Evolutionary conservation across 495 filamentous ascomycete genomes (phyloP), one percentile per base, ranked within the genome.

Genomic region (Geopyxis carbonaria): DNA sequence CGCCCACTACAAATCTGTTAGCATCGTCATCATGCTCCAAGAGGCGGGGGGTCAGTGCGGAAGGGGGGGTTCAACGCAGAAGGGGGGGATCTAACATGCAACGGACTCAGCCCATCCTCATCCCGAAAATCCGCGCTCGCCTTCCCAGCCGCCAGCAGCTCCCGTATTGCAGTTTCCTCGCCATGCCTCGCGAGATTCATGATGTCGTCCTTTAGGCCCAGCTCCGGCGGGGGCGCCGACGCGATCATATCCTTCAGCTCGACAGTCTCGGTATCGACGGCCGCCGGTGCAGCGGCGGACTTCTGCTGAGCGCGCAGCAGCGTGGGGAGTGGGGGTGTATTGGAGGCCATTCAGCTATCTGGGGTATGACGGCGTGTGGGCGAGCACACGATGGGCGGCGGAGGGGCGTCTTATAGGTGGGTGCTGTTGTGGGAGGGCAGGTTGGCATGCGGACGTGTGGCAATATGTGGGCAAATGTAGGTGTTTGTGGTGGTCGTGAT

Each of bases 171-270:
- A 4, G 63, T 63, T 53, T 93, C 70, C 52, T 97, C 87, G 21
- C 89, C 89, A 43, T 89, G 56, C 35, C 87, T 70, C 24, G 89
- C 82, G 51, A 94, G 68, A 61, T 94, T 87, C 84, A 97, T 93
- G 37, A 97, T 76, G 64, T 95, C 89, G 40, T 83, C 71, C 39
- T 80, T 80, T 1, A 78, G 48, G 22, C 48, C 52, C 25, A 53
- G 31, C 28, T 45, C 46, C 2, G 52, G 47, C 24, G 50, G 51
- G 25, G 22, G 61, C 36, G 22, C 57, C 14, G 64, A 56, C 18
- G 59, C 48, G 15, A 68, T 66, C 57, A 86, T 70, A 42, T 62
- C 67, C 37, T 75, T 73, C 38, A 87, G 63, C 58, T 86, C 81
- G 51, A 86, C 45, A 1, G 45, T 44, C 31, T 54, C 51, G 27